Evolutionary conservation across 2,329 filamentous ascomycete species (phyloP), one percentile per base, ranked within the genome.

Genomic region (Ascochyta lentis): DNA sequence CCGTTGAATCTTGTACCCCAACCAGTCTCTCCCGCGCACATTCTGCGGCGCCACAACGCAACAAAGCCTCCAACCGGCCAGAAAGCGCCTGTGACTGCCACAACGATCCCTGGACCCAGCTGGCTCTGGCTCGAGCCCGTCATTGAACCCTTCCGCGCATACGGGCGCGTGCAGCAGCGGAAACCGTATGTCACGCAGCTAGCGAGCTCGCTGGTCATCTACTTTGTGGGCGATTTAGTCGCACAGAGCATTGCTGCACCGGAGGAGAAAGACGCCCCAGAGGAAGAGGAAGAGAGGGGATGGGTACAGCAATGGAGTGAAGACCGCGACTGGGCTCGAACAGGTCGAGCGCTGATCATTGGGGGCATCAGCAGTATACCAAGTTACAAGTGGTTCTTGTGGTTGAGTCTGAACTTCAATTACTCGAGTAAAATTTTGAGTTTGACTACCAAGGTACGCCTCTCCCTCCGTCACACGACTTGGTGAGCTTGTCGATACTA

Each of bases 111-210:
- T 5, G 78, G 77, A 10, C 75, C 79, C 5, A 76, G 70, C 45
- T 79, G 76, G 74, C 69, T 78, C 13, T 81, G 79, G 79, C 72
- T 81, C 15, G 76, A 80, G 51, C 79, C 79, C 8, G 71, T 81
- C 46, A 74, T 76, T 38, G 70, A 69, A 33, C 80, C 80, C 9
- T 79, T 82, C 58, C 75, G 78, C 47, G 78, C 76, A 40, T 96
- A 95, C 71, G 87, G 84, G 15, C 83, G 87, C 22, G 84, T 87
- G 42, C 92, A 96, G 77, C 80, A 85, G 47, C 83, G 84, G 45
- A 81, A 88, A 45, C 93, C 94, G 0, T 90, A 91, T 69, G 78
- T 83, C n/a, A 96, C 91, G 9, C 93, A 97, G 78, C 74, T 96
- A 58, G 81, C 83, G 61, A 92, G 86, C 65, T 87, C 89, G 38